Base-by-base conservation (phyloP, 305 asterid genomes). In the Caryopteris hybrid region DNA sequence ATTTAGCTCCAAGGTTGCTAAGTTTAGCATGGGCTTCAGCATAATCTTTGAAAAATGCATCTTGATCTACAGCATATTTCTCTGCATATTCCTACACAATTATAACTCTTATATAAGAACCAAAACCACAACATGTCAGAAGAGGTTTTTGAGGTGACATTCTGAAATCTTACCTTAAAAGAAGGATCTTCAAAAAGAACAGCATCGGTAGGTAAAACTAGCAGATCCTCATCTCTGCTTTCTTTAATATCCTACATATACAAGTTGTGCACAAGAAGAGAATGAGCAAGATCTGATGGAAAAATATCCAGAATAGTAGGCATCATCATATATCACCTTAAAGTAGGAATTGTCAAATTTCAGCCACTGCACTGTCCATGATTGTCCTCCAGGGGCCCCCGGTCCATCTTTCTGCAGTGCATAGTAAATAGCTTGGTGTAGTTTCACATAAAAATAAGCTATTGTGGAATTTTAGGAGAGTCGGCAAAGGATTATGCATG, bases 21-120 rank as follows among this genome's bases (percentile, higher is more conserved):
- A 93, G 96, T 78, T 91, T 91, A 65, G 99, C 97, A 86, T 93
- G 99, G 59, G 97, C 96, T 77, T 86, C 91, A 36, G 97, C 97
- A 48, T 93, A 90, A 75, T 88, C 97, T 65, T 86, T 84, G 72
- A 90, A 90, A 74, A 93, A 93, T 61, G 86, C 96, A 42, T 83
- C 97, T 81, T 87, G 88, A 77, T 90, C 88, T 34, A 36, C 92
- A 63, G 96, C 96, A 80, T 93, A 93, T 72, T 93, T 93, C 84
- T 90, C 96, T 2, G 97, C 94, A 71, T 80, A 88, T 80, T 82
- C 96, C 97, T 93, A 62, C 27, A 77, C 4, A 51, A 3, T 20
- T 38, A 29, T 43, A 59, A 29, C 36, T 61, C 65, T 9, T 48
- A 59, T 57, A 71, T 73, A 51, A 73, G 71, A 50, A 54, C 69